phyloP scores from a whole-genome alignment of 1,139 yeast species.

The Kodamaea sp. region DNA sequence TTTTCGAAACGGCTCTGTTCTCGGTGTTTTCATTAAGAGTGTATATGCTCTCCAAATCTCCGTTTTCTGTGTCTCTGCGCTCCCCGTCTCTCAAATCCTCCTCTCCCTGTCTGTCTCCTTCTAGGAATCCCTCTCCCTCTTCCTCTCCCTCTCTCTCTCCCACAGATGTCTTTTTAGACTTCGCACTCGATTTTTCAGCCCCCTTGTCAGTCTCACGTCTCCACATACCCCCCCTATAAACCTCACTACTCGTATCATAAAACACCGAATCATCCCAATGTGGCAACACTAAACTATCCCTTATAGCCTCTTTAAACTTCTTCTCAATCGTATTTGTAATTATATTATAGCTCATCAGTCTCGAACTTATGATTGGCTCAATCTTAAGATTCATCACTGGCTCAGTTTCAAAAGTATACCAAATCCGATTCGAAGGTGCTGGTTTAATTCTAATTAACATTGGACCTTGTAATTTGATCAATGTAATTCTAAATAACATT shows the following conservation, averaged over 20 bases:
- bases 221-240: constrained; percentile 94
- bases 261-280: constrained; percentile 85
- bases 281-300: constrained; percentile 78
- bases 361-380: constrained; percentile 84
- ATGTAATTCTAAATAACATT: constrained; percentile 64
- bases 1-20: too few species aligned
- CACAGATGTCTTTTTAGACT: background rate
- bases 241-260: constrained; percentile 57
- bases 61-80: too few species aligned
- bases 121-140: constrained; percentile 1
- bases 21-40: background rate
- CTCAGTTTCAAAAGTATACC: constrained; percentile 85
- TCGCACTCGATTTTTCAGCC: background rate
- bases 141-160: background rate
- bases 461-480: constrained; percentile 71
- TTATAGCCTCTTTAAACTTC: constrained; percentile 73
- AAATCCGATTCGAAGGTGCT: constrained; percentile 84
- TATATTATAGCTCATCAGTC: constrained; percentile 72
- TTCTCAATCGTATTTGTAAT: constrained; percentile 78
- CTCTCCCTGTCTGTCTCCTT: background rate
- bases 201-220: constrained; percentile 32
- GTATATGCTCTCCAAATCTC: too few species aligned
- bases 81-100: too few species aligned
- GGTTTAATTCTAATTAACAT: constrained; percentile 68
- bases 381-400: constrained; percentile 72